Conservation (phyloP, 2,329 filamentous ascomycete genomes). For the Scedosporium aurantiacum region DNA sequence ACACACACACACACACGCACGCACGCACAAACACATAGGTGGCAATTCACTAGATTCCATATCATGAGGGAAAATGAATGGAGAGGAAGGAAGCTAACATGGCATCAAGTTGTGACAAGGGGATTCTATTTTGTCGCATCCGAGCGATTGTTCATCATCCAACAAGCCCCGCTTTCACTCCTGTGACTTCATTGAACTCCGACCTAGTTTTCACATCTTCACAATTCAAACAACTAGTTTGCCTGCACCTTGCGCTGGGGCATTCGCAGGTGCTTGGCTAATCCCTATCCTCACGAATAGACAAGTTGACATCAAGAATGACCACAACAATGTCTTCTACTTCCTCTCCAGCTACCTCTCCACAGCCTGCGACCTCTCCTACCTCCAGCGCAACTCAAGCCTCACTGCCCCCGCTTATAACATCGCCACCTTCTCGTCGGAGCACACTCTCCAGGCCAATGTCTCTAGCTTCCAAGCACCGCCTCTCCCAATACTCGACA, state of each 20-base stretch:
- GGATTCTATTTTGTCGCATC: neutral
- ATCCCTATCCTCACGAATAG: neutral
- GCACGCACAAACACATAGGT: neutral
- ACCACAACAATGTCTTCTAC: slow-evolving; percentile 46
- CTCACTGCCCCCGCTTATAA: slow-evolving; percentile 44
- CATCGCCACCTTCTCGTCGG: slow-evolving; percentile 45
- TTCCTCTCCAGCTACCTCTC: slow-evolving; percentile 42
- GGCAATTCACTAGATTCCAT: neutral
- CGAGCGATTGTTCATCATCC: neutral
- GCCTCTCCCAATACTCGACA: slow-evolving; percentile 74
- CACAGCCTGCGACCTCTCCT: slow-evolving; percentile 34
- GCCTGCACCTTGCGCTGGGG: neutral
- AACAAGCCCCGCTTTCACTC: neutral
- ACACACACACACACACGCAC: neutral
- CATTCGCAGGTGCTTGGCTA: slow-evolving; percentile 2
- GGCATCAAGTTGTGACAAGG: neutral
- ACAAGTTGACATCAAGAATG: slow-evolving; percentile 23
- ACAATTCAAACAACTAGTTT: neutral
- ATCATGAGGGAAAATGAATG: neutral
- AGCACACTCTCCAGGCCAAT: slow-evolving; percentile 53
- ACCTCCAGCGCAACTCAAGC: slow-evolving; percentile 40
- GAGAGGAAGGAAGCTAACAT: neutral
- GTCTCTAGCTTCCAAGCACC: slow-evolving; percentile 69
- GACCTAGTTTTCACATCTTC: neutral
- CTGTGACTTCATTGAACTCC: neutral